Evolutionary conservation across 2,329 filamentous ascomycete species (phyloP), one percentile per base, ranked within the genome.

Genomic region (Parasarocladium wereldwijsianum): DNA sequence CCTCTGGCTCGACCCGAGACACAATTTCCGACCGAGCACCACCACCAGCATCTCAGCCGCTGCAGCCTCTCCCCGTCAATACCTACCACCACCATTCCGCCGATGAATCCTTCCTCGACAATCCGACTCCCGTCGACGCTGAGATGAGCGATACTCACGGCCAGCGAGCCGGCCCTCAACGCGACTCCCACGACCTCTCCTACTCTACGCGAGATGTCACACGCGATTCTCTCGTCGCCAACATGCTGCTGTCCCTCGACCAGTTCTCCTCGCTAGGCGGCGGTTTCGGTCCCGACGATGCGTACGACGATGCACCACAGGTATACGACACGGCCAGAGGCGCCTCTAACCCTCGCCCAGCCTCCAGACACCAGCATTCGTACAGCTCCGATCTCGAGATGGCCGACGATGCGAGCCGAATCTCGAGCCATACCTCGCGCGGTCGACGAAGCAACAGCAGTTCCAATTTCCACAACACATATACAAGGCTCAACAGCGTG

Each of bases 201-300:
- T 65, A 93, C 43, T 76, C 76, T 29, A 72, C 79, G 28, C 66
- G 76, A 36, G 72, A 82, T 49, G 73, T 82, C 38, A 83, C 81
- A 23, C 75, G 87, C 41, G 83, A 93, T 47, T 94, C 86, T 20
- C 75, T 98, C 41, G 84, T 98, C 35, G 80, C 90, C 54, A 93
- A 94, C 53, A 90, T 98, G 78, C 73, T 96, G 36, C 64, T 90
- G 40, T 93, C 86, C 23, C 75, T 98, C 39, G 87, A 93, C 54
- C 80, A 87, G 52, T 74, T 87, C 47, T 76, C 71, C 23, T 63
- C 26, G 12, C 32, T 32, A 19, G 16, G 13, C 11, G 17, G 16
- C 12, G 28, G 29, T 12, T 23, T 16, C 17, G 15, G 29, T 19
- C 26, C 29, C 42, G 38, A 43, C 36, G 44, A 42, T 31, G 42